Conservation (phyloP, 306 rosid species). For the Lotus japonicus region DNA sequence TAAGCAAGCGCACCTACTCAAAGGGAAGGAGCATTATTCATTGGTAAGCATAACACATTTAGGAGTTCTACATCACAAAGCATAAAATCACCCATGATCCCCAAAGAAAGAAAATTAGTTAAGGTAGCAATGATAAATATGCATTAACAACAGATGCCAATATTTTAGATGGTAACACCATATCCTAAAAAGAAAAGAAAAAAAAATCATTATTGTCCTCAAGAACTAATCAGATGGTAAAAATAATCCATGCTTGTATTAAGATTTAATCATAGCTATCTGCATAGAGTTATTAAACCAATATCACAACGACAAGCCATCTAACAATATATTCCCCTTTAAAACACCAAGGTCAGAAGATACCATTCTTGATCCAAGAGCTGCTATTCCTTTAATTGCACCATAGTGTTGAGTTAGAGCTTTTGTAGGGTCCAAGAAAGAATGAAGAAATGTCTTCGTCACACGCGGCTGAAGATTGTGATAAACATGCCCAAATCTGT, state of each 20-base stretch:
- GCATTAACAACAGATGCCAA: neutral
- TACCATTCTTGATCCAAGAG: slow-evolving; percentile 82
- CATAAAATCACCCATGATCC: neutral
- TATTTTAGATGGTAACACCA: slow-evolving; percentile 3
- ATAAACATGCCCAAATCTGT: slow-evolving; percentile 86
- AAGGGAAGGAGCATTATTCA: slow-evolving; percentile 13
- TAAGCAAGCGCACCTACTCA: slow-evolving; percentile 66
- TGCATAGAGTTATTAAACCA: slow-evolving; percentile 13
- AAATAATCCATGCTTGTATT: neutral
- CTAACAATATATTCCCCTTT: slow-evolving; percentile 1
- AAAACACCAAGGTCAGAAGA: slow-evolving; percentile 22
- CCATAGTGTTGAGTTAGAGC: slow-evolving; percentile 87
- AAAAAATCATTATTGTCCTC: neutral
- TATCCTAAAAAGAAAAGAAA: neutral
- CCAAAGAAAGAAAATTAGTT: neutral
- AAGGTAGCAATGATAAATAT: slow-evolving; percentile 1
- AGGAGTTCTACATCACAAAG: slow-evolving; percentile 8
- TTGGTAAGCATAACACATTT: slow-evolving; percentile 13
- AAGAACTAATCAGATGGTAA: slow-evolving; percentile 1
- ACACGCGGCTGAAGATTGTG: slow-evolving; percentile 82
- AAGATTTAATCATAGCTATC: slow-evolving; percentile 4
- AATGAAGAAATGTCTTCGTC: slow-evolving; percentile 74
- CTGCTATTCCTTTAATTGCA: slow-evolving; percentile 84
- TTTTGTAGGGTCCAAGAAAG: slow-evolving; percentile 87
- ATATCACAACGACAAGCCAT: slow-evolving; percentile 7